Evolutionary conservation across 495 filamentous ascomycete species (phyloP).

Genomic region (Bathelium albidoporum): DNA sequence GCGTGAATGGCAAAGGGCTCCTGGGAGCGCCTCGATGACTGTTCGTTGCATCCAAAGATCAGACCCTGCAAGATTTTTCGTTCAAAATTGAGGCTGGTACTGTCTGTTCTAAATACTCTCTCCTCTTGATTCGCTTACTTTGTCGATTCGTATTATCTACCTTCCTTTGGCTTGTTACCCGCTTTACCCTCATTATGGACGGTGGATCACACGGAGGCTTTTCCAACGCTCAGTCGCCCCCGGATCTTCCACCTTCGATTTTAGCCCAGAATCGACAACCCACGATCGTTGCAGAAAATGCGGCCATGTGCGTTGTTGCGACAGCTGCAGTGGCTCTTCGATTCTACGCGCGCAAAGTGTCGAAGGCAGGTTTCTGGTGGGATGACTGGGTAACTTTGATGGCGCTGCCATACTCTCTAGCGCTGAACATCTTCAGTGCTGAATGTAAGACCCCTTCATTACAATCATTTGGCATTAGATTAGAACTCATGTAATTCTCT

Average conservation of each 20-base stretch:
- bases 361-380: not conserved
- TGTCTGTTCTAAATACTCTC: not conserved
- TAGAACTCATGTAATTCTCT: not conserved
- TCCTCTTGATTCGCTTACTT: not conserved
- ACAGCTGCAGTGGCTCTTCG: not conserved
- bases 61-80: not conserved
- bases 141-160: not conserved
- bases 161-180: not conserved
- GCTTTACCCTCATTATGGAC: not conserved
- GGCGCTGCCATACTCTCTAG: not conserved
- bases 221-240: not conserved
- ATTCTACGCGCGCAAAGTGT: not conserved
- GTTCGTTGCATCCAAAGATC: too few relatives aligned
- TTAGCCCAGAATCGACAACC: not conserved
- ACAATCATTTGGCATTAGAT: not conserved
- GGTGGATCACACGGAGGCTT: not conserved
- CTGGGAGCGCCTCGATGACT: not conserved
- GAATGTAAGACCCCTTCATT: not conserved
- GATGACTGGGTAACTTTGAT: slow-evolving; percentile 2
- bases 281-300: not conserved
- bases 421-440: not conserved
- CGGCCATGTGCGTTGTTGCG: not conserved
- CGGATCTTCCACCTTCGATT: not conserved
- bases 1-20: not conserved
- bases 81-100: not conserved